Evolutionary conservation across 306 rosid species (phyloP).

Genomic region (cucumber (Cucumis sativus)): DNA sequence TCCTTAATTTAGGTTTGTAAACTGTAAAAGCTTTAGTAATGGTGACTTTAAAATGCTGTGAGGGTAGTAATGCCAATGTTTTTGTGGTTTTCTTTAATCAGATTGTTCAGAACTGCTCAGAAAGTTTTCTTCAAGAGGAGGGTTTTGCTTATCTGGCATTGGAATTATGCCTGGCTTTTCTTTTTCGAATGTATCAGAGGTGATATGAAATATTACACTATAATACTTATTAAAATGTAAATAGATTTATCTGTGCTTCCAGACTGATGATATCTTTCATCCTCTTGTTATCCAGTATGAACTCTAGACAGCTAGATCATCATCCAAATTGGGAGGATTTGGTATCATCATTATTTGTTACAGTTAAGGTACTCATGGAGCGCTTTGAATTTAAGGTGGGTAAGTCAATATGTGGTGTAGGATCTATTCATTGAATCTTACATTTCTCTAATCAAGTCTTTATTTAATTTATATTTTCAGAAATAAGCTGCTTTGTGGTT

Average conservation of each 20-base stretch:
- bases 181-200: conserved; percentile 45
- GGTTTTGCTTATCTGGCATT: conserved; percentile 41
- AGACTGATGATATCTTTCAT: conserved; percentile 16
- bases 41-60: neutral
- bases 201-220: conserved; percentile 8
- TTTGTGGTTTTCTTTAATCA: conserved; percentile 27
- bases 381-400: conserved; percentile 55
- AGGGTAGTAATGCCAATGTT: neutral
- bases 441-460: neutral
- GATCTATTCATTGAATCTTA: neutral
- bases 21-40: neutral
- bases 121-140: conserved; percentile 41
- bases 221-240: neutral
- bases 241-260: neutral
- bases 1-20: neutral
- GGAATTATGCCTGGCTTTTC: conserved; percentile 67
- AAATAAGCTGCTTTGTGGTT: neutral
- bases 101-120: conserved; percentile 82
- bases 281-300: conserved; percentile 32
- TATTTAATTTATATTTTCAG: neutral
- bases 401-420: conserved; percentile 10
- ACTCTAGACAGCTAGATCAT: conserved; percentile 21
- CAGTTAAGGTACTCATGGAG: conserved; percentile 52
- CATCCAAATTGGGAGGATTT: conserved; percentile 36
- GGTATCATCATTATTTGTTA: conserved; percentile 38